phyloP scores from a whole-genome alignment of 225 moss, liverwort and hornwort species.

The Pleurozium schreberi region DNA sequence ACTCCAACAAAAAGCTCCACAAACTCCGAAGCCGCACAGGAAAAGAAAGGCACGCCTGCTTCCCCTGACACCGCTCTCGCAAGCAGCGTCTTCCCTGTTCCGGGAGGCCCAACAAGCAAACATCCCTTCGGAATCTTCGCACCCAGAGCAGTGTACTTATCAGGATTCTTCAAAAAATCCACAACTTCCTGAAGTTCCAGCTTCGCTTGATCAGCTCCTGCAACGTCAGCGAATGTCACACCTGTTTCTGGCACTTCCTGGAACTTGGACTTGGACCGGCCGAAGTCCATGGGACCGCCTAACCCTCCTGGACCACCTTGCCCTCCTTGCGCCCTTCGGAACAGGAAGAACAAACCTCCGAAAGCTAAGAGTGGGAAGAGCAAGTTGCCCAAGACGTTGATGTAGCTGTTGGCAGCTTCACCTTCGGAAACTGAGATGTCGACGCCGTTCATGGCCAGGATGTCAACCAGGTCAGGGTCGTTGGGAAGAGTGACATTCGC shows the following conservation, averaged over 20 bases:
- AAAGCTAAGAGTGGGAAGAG: conserved; percentile 65
- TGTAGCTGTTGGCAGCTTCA: conserved; percentile 22
- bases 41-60: conserved; percentile 78
- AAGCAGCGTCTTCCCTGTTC: conserved; percentile 69
- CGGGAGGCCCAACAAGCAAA: conserved; percentile 65
- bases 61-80: conserved; percentile 78
- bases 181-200: conserved; percentile 79
- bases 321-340: conserved; percentile 40
- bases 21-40: conserved; percentile 29
- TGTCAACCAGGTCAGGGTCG: conserved; percentile 26
- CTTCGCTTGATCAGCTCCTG: conserved; percentile 79
- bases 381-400: conserved; percentile 59
- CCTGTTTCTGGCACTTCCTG: conserved; percentile 80
- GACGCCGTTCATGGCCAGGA: conserved; percentile 29
- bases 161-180: conserved; percentile 72
- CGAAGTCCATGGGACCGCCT: conserved; percentile 67
- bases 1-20: conserved; percentile 36
- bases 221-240: conserved; percentile 72
- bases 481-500: conserved; percentile 26
- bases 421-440: conserved; percentile 33
- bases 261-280: conserved; percentile 73
- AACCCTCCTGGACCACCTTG: conserved; percentile 67
- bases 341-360: conserved; percentile 58
- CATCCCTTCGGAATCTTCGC: conserved; percentile 75
- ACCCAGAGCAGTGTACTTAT: conserved; percentile 53